Evolutionary conservation across 2,329 filamentous ascomycete genomes (phyloP).

Genomic region (Raffaelea ambrosiae): DNA sequence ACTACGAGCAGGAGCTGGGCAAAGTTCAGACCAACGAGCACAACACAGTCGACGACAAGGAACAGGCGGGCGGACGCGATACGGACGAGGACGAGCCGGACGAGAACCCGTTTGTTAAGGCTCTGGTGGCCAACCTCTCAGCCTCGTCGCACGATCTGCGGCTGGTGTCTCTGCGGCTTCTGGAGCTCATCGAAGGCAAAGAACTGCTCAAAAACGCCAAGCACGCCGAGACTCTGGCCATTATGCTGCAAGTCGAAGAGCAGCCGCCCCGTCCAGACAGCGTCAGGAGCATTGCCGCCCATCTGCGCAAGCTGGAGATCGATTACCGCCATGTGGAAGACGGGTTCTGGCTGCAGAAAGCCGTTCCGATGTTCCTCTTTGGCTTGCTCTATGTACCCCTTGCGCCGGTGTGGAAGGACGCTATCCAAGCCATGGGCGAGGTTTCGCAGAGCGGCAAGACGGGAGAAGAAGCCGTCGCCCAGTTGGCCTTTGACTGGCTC

Average conservation of each 20-base stretch:
- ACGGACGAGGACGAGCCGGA: slow-evolving; percentile 44
- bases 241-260: slow-evolving; percentile 73
- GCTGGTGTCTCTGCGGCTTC: slow-evolving; percentile 61
- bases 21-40: background rate
- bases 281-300: slow-evolving; percentile 70
- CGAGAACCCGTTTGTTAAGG: slow-evolving; percentile 48
- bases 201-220: slow-evolving; percentile 44
- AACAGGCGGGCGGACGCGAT: slow-evolving; percentile 48
- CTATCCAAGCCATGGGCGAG: slow-evolving; percentile 64
- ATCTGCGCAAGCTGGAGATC: slow-evolving; percentile 67
- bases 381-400: slow-evolving; percentile 82
- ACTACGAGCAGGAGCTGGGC: slow-evolving; percentile 37
- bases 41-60: slow-evolving; percentile 17
- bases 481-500: slow-evolving; percentile 73
- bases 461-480: slow-evolving; percentile 65
- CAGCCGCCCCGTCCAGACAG: slow-evolving; percentile 70
- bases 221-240: slow-evolving; percentile 42
- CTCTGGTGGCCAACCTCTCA: slow-evolving; percentile 65
- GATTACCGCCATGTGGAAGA: slow-evolving; percentile 51
- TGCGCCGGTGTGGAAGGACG: slow-evolving; percentile 80
- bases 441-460: slow-evolving; percentile 56
- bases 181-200: slow-evolving; percentile 29
- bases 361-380: slow-evolving; percentile 77
- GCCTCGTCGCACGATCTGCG: slow-evolving; percentile 68
- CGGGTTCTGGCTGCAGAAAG: slow-evolving; percentile 57